Evolutionary conservation across 257 asterid species (phyloP), one percentile per base, ranked within the genome.

Genomic region (Capsicum rhomboideum): DNA sequence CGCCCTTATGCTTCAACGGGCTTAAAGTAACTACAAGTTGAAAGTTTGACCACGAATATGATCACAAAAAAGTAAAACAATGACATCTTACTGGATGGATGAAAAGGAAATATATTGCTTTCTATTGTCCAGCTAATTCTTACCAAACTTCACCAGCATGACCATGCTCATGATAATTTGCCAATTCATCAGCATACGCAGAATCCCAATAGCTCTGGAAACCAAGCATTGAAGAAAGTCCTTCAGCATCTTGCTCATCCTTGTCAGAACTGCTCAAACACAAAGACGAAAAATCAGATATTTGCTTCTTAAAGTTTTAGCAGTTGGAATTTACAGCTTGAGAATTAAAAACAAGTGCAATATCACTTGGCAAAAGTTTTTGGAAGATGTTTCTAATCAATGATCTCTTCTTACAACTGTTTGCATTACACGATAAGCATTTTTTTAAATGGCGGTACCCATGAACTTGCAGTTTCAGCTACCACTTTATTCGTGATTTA

Each of bases 141-240:
- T 89, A 94, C 99, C 99, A 95, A 89, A 97, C 91, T 93, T 97
- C 99, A 82, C 98, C 99, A 86, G 93, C 86, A 87, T 97, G 98
- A 69, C 99, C 99, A 61, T 97, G 98, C 84, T 93, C 98, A 66
- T 94, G 92, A 87, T 95, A 97, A 86, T 93, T 97, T 2, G 93
- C 82, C 90, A 97, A 84, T 86, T 97, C 99, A 87, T 92, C 98
- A 1, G 98, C 97, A 91, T 97, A 97, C 4, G 98, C 78, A 68
- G 98, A 87, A 87, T 95, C 97, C 98, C 99, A 95, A 82, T 93
- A 95, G 89, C 98, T 95, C 91, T 93, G 99, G 86, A 92, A 93
- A 78, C 99, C 98, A 82, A 97, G 88, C 97, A 92, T 90, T 29
- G 98, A 95, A 46, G 96, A 87, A 78, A 86, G 95, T 28, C 91